phyloP scores from a whole-genome alignment of 169 alveolate genomes.

The Condylostoma magnum region DNA sequence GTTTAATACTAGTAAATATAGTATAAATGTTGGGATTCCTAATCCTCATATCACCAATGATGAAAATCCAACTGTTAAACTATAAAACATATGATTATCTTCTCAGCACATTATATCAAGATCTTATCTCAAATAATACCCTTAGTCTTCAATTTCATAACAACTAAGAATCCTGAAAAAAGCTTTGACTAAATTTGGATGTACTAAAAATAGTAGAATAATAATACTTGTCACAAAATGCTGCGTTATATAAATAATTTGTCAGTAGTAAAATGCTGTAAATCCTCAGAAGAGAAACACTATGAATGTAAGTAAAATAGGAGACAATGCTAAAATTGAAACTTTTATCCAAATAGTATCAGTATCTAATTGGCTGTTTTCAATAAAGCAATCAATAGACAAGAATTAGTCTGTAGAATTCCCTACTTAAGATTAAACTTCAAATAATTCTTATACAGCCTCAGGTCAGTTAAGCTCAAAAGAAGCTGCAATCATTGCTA shows the following conservation, averaged over 20 bases:
- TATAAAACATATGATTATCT: neutral
- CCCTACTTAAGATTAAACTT: constrained; percentile 30
- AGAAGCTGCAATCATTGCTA: constrained; percentile 37
- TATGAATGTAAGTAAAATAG: too few relatives aligned
- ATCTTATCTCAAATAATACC: neutral
- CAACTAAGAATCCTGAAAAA: neutral
- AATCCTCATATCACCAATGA: neutral
- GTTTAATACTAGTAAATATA: neutral
- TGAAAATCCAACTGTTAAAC: neutral
- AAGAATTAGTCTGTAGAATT: constrained; percentile 27
- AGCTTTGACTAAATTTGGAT: neutral
- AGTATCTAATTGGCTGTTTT: neutral
- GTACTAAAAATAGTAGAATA: neutral
- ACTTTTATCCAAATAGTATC: too few relatives aligned
- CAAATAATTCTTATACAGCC: constrained; percentile 25
- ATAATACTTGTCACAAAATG: neutral
- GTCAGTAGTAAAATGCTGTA: too few relatives aligned
- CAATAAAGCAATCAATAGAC: constrained; percentile 47
- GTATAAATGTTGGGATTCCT: neutral
- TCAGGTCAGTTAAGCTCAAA: constrained; percentile 50
- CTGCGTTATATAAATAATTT: too few relatives aligned
- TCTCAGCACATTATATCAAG: neutral
- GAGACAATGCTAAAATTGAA: too few relatives aligned
- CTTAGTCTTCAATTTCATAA: neutral
- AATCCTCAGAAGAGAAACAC: too few relatives aligned